Percentiles rank a stretch among this genome's conserved stretches.
Conservation (phyloP, 1,284 basidiomycete genomes). For the Naganishia sp. region DNA sequence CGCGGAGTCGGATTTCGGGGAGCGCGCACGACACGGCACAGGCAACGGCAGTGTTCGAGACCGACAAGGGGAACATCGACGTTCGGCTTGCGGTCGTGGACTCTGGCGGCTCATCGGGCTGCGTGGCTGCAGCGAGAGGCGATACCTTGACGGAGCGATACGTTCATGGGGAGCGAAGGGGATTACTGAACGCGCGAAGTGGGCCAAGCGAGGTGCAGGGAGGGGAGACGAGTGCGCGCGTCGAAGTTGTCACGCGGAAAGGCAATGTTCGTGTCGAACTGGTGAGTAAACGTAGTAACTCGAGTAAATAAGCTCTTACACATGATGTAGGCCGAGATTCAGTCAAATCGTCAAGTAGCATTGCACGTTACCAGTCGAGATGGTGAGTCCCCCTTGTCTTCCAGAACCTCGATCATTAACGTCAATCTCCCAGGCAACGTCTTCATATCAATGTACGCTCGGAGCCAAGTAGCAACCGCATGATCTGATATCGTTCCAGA, state of each 20-base stretch:
- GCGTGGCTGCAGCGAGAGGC: not conserved
- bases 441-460: conserved; percentile 27
- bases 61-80: conserved; percentile 29
- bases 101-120: not conserved
- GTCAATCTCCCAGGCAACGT: conserved; percentile 19
- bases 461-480: too few species aligned
- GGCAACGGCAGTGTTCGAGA: conserved; percentile 29
- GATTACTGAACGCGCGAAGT: conserved; percentile 5
- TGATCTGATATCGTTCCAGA: conserved; percentile 11
- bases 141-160: conserved; percentile 22
- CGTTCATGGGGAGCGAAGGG: not conserved
- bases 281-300: conserved; percentile 14
- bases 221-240: conserved; percentile 11
- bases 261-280: conserved; percentile 32
- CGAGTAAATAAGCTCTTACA: not conserved
- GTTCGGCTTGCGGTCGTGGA: conserved; percentile 28
- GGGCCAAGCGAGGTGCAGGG: not conserved
- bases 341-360: conserved; percentile 13
- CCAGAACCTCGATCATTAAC: not conserved
- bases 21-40: not conserved
- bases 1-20: conserved; percentile 12
- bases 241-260: conserved; percentile 25
- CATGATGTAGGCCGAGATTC: conserved; percentile 20
- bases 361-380: conserved; percentile 28
- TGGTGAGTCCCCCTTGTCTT: not conserved